These are phyloP conservation scores for Cyberlindnera xylosilytica DNA, from an alignment of 805 yeast species.

Conservation along the genomic window DNA sequence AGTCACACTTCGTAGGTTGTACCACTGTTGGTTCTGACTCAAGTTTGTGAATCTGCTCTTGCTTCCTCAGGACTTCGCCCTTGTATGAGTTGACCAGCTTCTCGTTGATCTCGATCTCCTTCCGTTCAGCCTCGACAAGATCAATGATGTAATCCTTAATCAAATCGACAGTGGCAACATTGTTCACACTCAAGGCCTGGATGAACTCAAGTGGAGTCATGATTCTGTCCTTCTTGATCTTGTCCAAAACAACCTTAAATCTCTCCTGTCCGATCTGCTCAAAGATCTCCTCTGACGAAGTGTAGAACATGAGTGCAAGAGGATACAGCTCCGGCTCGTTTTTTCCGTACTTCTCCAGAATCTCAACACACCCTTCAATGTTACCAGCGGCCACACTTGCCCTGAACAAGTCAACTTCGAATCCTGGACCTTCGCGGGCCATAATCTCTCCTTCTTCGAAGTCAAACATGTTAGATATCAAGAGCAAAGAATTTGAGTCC, in stretches of 20 bases:
- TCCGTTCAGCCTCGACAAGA: conserved; percentile 53
- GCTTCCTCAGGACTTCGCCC: conserved; percentile 57
- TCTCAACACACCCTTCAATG: conserved; percentile 50
- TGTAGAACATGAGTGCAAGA: conserved; percentile 59
- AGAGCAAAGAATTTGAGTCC: conserved; percentile 49
- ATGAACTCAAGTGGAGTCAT: conserved; percentile 76
- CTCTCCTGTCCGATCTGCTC: conserved; percentile 49
- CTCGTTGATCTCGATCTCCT: conserved; percentile 66
- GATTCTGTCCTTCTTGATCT: conserved; percentile 48
- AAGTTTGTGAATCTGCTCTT: conserved; percentile 50
- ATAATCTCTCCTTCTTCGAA: conserved; percentile 46
- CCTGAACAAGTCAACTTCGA: conserved; percentile 58
- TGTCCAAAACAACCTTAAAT: conserved; percentile 46
- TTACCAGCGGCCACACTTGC: conserved; percentile 59
- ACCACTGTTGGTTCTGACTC: conserved; percentile 36
- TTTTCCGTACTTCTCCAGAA: conserved; percentile 58
- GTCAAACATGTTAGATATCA: conserved; percentile 42
- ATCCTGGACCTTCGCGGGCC: conserved; percentile 31
- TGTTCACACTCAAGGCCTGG: conserved; percentile 60
- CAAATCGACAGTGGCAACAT: conserved; percentile 66
- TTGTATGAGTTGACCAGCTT: conserved; percentile 67
- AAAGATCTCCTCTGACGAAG: conserved; percentile 51
- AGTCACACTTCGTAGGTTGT: conserved; percentile 28
- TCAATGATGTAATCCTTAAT: conserved; percentile 66
- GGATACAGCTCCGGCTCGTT: conserved; percentile 63